Evolutionary conservation across 139 green algal species (phyloP), one percentile per base, ranked within the genome.

Genomic region (Trebouxia sp.): DNA sequence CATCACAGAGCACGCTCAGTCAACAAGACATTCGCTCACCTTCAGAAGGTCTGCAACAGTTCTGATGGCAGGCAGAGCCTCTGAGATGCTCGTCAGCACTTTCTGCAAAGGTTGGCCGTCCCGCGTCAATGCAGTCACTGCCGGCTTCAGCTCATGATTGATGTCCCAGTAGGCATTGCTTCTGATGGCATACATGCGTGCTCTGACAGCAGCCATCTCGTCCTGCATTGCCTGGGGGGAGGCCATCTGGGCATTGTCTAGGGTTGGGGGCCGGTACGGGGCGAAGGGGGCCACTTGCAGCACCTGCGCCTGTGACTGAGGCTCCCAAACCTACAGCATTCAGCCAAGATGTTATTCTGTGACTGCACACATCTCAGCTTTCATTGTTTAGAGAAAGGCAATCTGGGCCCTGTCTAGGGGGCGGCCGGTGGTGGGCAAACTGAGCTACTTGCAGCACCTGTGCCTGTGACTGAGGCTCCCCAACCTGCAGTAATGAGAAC

Each of bases 361-460:
- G 24, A 83, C 42, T 22, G 17, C 0, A 28, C 15, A 50, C 69
- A 84, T 75, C 45, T 80, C 79, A 56, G 80, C 65, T n/a, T 42
- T 32, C 53, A 48, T 75, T 55, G 56, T 35, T n/a, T 42, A 41
- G 35, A 51, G 42, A 30, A 70, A 17, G 20, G 74, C 65, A 39
- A 41, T 37, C 20, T 76, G 77, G 28, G 70, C 77, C 69, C 69
- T 7, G 37, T 22, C 32, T 20, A 42, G 26, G 26, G 50, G 48
- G 55, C 42, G 81, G 47, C 62, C 76, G 32, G 80, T 84, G 75
- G 24, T 82, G 85, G 17, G 32, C 22, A 55, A 88, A 88, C 20
- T 82, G 77, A 65, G 83, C 69, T 58, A 94, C 90, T 83, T 93
- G 88, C 82, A 96, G 81, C 51, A 97, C 75, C 62, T 89, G 82